These are phyloP conservation scores for Linnemannia hyalina DNA, from an alignment of 192 early-diverging fungal species.

Conservation along the genomic window DNA sequence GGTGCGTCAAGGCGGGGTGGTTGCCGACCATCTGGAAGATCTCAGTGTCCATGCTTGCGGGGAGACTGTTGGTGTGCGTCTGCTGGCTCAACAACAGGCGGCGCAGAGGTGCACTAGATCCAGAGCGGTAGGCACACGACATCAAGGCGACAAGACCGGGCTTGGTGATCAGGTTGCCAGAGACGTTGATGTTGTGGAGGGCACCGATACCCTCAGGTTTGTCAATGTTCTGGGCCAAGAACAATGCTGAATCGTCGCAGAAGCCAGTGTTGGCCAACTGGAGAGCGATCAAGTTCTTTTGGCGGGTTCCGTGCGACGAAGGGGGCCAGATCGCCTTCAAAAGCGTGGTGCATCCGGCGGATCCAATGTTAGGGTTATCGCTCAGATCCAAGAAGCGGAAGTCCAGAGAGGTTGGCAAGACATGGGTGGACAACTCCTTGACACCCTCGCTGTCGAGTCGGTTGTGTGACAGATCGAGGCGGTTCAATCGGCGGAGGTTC, in stretches of 20 bases:
- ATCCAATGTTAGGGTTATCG: conserved; percentile 43
- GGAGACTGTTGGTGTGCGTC: conserved; percentile 5
- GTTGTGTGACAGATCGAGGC: conserved; percentile 43
- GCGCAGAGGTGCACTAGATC: background rate
- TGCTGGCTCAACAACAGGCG: conserved; percentile 29
- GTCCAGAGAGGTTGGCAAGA: conserved; percentile 38
- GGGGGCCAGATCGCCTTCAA: conserved; percentile 46
- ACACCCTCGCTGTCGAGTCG: conserved; percentile 38
- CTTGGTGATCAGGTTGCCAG: conserved; percentile 39
- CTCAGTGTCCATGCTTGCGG: conserved; percentile 29
- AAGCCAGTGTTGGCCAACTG: conserved; percentile 46
- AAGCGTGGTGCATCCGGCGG: conserved; percentile 22
- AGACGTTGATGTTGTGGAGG: conserved; percentile 24
- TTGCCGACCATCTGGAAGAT: conserved; percentile 26
- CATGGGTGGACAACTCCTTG: conserved; percentile 29
- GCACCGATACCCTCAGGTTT: conserved; percentile 20
- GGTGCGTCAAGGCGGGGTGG: conserved; percentile 31
- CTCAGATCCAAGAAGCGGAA: conserved; percentile 34
- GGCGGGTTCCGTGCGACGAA: conserved; percentile 16
- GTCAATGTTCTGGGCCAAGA: conserved; percentile 21
- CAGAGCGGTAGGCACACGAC: conserved; percentile 16
- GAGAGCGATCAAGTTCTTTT: conserved; percentile 26
- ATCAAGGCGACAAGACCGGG: conserved; percentile 34
- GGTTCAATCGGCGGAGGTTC: conserved; percentile 31
- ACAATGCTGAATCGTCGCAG: conserved; percentile 31